Conservation (phyloP, 1,139 yeast genomes). For the Yamadazyma diospyri region DNA sequence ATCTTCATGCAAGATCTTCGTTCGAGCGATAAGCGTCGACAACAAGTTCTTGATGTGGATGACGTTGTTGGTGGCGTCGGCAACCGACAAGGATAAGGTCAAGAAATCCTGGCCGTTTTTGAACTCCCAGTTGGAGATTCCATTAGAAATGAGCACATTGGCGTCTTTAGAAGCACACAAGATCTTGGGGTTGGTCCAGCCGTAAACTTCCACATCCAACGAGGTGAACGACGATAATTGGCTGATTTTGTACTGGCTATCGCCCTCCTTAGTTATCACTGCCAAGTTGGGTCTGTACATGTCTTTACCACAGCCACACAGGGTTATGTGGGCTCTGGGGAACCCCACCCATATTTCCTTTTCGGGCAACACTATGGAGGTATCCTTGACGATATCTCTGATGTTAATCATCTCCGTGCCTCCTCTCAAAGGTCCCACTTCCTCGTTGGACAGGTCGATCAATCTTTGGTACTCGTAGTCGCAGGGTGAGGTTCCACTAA, state of each 20-base stretch:
- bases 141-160: slow-evolving; percentile 38
- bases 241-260: slow-evolving; percentile 21
- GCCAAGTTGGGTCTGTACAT: slow-evolving; percentile 47
- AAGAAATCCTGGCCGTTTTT: slow-evolving; percentile 22
- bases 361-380: slow-evolving; percentile 16
- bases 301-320: slow-evolving; percentile 47
- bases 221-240: slow-evolving; percentile 36
- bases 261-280: slow-evolving; percentile 25
- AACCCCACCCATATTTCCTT: slow-evolving; percentile 51
- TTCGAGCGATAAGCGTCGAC: slow-evolving; percentile 11
- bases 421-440: slow-evolving; percentile 33
- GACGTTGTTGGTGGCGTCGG: slow-evolving; percentile 34
- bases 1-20: slow-evolving; percentile 13
- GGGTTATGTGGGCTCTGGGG: slow-evolving; percentile 42
- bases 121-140: slow-evolving; percentile 29
- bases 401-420: slow-evolving; percentile 30
- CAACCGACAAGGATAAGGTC: slow-evolving; percentile 32
- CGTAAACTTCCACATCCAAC: slow-evolving; percentile 29
- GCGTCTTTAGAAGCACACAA: slow-evolving; percentile 24
- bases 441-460: slow-evolving; percentile 17
- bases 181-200: slow-evolving; percentile 28
- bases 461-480: slow-evolving; percentile 20
- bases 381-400: slow-evolving; percentile 14
- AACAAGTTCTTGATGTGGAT: slow-evolving; percentile 32
- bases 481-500: slow-evolving; percentile 28